These are phyloP conservation scores for Pythium periplocum DNA, from an alignment of 352 stramenopile genomes.

Conservation along the genomic window DNA sequence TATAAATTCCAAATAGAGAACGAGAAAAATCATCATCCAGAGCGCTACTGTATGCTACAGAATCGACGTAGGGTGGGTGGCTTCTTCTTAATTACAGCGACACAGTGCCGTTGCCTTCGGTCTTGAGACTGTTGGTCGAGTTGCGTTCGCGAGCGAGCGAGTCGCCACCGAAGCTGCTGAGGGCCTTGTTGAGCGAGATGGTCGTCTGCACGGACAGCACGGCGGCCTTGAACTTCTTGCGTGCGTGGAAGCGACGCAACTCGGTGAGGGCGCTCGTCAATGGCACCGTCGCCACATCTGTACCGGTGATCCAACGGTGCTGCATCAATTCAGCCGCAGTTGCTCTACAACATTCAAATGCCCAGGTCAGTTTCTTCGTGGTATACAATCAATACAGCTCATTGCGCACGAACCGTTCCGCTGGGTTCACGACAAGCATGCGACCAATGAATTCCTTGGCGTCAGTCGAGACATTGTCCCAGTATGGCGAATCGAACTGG, in stretches of 20 bases:
- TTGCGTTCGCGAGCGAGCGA: no score
- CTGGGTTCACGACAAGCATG: constrained; percentile 82
- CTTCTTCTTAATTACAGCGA: no score
- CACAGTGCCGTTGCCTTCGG: no score
- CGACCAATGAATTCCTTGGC: constrained; percentile 87
- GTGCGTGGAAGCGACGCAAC: constrained; percentile 73
- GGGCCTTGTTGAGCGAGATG: constrained; percentile 76
- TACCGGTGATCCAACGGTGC: constrained; percentile 71
- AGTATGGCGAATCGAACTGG: constrained; percentile 86
- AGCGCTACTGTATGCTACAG: no score
- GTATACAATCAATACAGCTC: no score
- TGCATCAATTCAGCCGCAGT: constrained; percentile 53
- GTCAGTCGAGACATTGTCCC: constrained; percentile 85
- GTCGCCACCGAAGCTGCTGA: constrained; percentile 6
- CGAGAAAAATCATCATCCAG: no score
- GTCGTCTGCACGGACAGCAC: constrained; percentile 77
- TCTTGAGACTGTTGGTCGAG: no score
- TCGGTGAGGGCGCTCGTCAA: constrained; percentile 72
- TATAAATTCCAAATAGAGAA: not conserved
- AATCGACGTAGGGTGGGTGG: no score
- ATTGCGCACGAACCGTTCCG: constrained; percentile 39
- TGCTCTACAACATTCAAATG: constrained; percentile 19
- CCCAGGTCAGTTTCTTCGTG: no score
- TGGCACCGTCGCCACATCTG: constrained; percentile 63
- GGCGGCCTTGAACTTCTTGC: constrained; percentile 81